phyloP scores from a whole-genome alignment of 345 rosid genomes.

The Syzygium aromaticum region DNA sequence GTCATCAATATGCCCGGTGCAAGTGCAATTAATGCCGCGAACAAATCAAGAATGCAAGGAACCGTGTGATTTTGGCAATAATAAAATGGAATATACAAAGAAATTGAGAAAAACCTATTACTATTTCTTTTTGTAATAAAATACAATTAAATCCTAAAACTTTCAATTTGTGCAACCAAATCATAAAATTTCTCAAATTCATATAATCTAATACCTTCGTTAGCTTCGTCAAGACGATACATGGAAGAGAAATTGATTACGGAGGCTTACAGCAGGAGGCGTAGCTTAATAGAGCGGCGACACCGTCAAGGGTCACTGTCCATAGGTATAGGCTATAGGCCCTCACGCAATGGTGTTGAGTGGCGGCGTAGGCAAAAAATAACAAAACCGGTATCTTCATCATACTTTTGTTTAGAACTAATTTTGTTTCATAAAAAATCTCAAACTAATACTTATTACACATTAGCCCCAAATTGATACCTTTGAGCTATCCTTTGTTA shows the following conservation, averaged over 20 bases:
- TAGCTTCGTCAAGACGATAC: background rate
- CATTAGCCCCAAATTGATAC: background rate
- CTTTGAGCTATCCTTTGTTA: background rate
- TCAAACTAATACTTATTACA: background rate
- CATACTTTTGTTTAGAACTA: background rate
- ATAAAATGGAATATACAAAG: background rate
- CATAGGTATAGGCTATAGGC: no score
- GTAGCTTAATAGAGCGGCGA: background rate
- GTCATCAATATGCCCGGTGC: background rate
- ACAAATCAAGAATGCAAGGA: background rate
- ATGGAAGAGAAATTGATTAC: background rate
- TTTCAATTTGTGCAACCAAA: background rate
- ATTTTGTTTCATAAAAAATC: background rate
- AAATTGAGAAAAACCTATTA: background rate
- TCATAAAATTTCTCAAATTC: background rate
- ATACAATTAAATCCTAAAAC: background rate
- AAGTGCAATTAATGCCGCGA: background rate
- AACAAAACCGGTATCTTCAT: rapidly evolving
- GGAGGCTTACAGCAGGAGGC: background rate
- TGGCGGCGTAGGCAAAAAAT: background rate
- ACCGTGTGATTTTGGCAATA: background rate
- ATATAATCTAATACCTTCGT: rapidly evolving
- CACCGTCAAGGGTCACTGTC: background rate
- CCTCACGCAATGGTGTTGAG: background rate
- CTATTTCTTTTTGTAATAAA: background rate